These are phyloP conservation scores for Effrenium voratum DNA, from an alignment of 73 alveolate genomes.

Conservation along the genomic window DNA sequence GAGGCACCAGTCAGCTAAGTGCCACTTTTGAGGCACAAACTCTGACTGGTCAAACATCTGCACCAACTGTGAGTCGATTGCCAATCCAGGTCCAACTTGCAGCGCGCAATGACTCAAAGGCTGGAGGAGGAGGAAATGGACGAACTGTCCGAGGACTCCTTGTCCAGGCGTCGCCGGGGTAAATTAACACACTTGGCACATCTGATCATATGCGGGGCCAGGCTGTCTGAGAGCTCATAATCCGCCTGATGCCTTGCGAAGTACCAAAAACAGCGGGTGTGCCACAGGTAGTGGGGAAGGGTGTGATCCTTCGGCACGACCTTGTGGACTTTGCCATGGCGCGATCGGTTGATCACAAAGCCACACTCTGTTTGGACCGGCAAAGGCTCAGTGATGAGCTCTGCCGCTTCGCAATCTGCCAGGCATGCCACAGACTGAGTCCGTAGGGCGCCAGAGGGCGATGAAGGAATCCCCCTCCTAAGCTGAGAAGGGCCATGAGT, in stretches of 20 bases:
- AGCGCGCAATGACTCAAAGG: neutral
- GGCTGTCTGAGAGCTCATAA: neutral
- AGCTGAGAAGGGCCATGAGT: neutral
- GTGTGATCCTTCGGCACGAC: neutral
- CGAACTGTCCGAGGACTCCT: neutral
- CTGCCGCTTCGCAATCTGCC: constrained; percentile 5
- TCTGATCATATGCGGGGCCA: neutral
- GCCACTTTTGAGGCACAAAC: too few species aligned
- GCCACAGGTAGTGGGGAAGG: neutral
- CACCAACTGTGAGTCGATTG: neutral
- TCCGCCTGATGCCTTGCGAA: constrained; percentile 7
- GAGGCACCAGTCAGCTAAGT: too few species aligned
- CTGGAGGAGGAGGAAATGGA: neutral
- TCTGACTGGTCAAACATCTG: too few species aligned
- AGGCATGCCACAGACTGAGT: neutral
- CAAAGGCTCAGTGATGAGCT: neutral
- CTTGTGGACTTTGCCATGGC: neutral
- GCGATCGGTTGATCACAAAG: neutral
- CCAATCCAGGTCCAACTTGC: neutral
- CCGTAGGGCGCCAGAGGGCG: neutral
- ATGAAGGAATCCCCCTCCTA: too few species aligned
- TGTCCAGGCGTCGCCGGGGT: too few species aligned
- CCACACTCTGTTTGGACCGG: neutral
- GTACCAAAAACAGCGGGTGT: neutral
- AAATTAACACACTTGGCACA: neutral